These are phyloP conservation scores for Lavandula angustifolia DNA, from an alignment of 257 asterid genomes.

Conservation along the genomic window DNA sequence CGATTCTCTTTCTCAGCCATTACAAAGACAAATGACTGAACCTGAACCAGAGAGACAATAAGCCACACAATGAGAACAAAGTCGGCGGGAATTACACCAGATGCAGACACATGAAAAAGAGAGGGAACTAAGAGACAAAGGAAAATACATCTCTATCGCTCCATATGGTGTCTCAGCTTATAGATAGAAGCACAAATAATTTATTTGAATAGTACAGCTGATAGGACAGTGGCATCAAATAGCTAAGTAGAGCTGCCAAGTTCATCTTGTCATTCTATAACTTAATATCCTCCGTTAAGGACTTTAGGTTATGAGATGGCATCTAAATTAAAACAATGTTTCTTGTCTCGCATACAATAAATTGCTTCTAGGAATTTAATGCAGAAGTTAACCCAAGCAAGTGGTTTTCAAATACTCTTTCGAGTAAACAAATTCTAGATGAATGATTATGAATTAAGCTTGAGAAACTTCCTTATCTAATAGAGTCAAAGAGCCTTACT, in stretches of 20 bases:
- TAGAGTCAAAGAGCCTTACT: slow-evolving; percentile 50
- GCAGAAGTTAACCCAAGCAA: slow-evolving; percentile 11
- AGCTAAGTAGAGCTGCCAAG: slow-evolving; percentile 1
- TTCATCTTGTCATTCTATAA: background rate
- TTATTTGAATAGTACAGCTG: slow-evolving; percentile 15
- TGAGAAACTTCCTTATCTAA: background rate
- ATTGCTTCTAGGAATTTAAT: slow-evolving; percentile 15
- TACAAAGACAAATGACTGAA: slow-evolving; percentile 80
- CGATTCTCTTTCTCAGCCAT: slow-evolving; percentile 95
- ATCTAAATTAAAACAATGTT: background rate
- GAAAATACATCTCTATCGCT: background rate
- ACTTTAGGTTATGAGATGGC: background rate
- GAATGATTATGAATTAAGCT: slow-evolving; percentile 19
- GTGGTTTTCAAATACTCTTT: background rate
- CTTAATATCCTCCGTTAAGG: background rate
- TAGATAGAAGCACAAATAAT: slow-evolving; percentile 10
- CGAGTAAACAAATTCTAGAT: background rate
- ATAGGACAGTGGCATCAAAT: background rate
- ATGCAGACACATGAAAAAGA: background rate
- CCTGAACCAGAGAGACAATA: slow-evolving; percentile 43
- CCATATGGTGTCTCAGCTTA: background rate
- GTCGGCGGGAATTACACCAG: background rate
- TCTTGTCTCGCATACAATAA: slow-evolving; percentile 11
- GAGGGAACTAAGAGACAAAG: too few species aligned
- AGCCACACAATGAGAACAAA: background rate